Evolutionary conservation across 2,329 filamentous ascomycete species (phyloP), one percentile per base, ranked within the genome.

Genomic region (Colletotrichum trifolii): DNA sequence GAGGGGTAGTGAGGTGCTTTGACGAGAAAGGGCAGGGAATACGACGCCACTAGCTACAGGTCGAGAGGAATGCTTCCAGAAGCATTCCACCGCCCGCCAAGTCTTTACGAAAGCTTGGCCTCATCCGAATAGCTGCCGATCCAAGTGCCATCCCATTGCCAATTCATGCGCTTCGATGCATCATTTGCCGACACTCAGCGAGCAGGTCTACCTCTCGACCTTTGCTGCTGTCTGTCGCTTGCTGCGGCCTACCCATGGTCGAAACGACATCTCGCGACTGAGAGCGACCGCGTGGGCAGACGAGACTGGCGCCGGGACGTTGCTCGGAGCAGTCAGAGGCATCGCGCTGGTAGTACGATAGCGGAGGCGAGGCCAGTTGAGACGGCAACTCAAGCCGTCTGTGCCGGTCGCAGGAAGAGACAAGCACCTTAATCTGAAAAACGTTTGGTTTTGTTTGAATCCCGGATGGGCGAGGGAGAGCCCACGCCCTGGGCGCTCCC

Each of bases 1-100:
- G 12, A 39, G 17, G 43, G 38, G 35, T 35, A 46, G 36, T 57
- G 39, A 33, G 38, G 45, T 42, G 54, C 13, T 15, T 45, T 42
- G 36, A 36, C 36, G 45, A 58, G 36, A 45, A 15, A 50, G 46
- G 46, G 36, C 55, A 58, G 45, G 46, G 40, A 53, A 53, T 25
- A 53, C 33, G 48, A 40, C 48, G 58, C 49, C 49, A 42, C 36
- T 25, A 25, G 25, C 25, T 25, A 25, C 25, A 25, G 25, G 25
- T 25, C 25, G 25, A 25, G 4, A 25, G 25, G 25, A 25, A 25
- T 48, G 25, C 59, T 61, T 61, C 59, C 38, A 39, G 59, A 61
- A 56, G 52, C 45, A 43, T 61, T 61, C 59, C 52, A 49, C 43
- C 17, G 9, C 33, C 13, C 43, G 59, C 59, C 59, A 61, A 61